These are phyloP conservation scores for Diaporthe destruens DNA, from an alignment of 2,329 filamentous ascomycete genomes.

Conservation along the genomic window DNA sequence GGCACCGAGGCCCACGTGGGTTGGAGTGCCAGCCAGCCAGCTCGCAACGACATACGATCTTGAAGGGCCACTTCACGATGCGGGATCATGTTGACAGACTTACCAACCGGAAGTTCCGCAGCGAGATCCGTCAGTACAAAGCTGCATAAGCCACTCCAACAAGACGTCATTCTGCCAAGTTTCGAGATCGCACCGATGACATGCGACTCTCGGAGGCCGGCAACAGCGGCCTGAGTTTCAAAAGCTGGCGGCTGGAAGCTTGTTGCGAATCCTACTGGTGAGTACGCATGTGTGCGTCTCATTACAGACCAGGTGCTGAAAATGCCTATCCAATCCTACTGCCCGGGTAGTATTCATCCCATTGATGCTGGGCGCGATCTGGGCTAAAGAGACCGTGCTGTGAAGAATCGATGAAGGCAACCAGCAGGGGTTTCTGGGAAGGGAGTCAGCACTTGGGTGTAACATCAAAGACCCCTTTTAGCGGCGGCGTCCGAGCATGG, in stretches of 20 bases:
- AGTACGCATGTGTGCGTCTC: background rate
- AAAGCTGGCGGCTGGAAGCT: background rate
- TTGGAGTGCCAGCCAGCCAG: background rate
- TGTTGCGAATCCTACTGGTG: background rate
- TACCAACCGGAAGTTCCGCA: background rate
- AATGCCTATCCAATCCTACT: background rate
- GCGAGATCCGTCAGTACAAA: background rate
- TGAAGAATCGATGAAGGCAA: slow-evolving; percentile 3
- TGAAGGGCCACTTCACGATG: slow-evolving; percentile 12
- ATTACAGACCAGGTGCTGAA: background rate
- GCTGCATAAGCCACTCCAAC: slow-evolving; percentile 1
- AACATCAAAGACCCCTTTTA: background rate
- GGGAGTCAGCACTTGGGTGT: background rate
- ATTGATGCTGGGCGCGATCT: background rate
- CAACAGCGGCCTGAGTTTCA: slow-evolving; percentile 2
- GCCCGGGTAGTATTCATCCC: background rate
- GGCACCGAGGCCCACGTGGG: slow-evolving; percentile 15
- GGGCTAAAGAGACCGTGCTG: background rate
- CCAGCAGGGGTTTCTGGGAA: background rate
- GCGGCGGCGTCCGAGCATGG: slow-evolving; percentile 2
- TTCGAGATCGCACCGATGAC: background rate
- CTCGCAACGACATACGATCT: slow-evolving; percentile 24
- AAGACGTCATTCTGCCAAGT: slow-evolving; percentile 18
- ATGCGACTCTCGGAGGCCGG: background rate
- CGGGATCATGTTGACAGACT: slow-evolving; percentile 1